These are phyloP conservation scores for Pleurotus sapidus DNA, from an alignment of 768 basidiomycete species.

Conservation along the genomic window DNA sequence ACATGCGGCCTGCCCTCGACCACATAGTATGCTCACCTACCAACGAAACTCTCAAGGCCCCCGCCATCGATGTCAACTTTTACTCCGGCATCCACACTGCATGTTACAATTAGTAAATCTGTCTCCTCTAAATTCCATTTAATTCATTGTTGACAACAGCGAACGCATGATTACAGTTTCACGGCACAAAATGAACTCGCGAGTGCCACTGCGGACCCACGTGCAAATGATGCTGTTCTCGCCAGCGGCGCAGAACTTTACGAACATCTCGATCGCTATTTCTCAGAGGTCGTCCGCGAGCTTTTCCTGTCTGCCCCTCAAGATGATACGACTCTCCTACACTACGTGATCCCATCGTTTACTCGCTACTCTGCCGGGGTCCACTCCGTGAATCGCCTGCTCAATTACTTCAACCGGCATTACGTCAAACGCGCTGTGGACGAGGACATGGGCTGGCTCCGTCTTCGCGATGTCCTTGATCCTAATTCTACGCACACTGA, in stretches of 20 bases:
- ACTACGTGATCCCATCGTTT: conserved; percentile 71
- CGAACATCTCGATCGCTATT: conserved; percentile 71
- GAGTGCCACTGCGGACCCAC: conserved; percentile 25
- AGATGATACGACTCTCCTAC: conserved; percentile 63
- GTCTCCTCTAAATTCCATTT: conserved; percentile 7
- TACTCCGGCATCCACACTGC: conserved; percentile 80
- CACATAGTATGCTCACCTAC: conserved; percentile 74
- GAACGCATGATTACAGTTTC: conserved; percentile 31
- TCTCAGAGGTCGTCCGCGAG: conserved; percentile 57
- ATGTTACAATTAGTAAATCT: conserved; percentile 74
- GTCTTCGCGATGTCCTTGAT: conserved; percentile 62
- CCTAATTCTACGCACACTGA: background rate
- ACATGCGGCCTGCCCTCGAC: conserved; percentile 70
- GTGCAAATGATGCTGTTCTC: conserved; percentile 23
- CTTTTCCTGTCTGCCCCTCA: conserved; percentile 59
- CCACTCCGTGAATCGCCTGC: conserved; percentile 64
- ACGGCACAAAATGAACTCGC: conserved; percentile 53
- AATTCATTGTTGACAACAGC: conserved; percentile 11
- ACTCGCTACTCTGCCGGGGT: conserved; percentile 68
- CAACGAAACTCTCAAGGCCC: conserved; percentile 57
- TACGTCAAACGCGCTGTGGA: conserved; percentile 75
- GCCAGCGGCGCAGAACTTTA: conserved; percentile 68
- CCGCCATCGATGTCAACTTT: conserved; percentile 67
- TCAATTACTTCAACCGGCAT: conserved; percentile 79
- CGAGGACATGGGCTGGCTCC: conserved; percentile 78